These are phyloP conservation scores for Fusarium sp. DNA, from an alignment of 2,329 filamentous ascomycete species.

Conservation along the genomic window DNA sequence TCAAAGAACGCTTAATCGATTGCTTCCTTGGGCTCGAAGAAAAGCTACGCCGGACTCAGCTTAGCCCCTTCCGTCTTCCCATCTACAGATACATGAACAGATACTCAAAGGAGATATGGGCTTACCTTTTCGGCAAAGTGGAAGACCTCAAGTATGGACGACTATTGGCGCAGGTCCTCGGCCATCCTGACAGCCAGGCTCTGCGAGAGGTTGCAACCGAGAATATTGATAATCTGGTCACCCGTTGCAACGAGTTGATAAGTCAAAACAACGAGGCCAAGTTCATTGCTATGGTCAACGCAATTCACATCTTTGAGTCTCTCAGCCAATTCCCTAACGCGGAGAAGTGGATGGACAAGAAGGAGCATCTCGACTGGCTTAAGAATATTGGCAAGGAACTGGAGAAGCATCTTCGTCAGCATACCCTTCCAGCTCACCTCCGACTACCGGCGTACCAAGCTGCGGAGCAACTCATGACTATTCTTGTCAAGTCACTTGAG, in stretches of 20 bases:
- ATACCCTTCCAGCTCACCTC: slow-evolving; percentile 76
- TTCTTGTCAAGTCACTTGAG: slow-evolving; percentile 83
- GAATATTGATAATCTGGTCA: slow-evolving; percentile 78
- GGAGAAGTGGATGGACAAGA: slow-evolving; percentile 77
- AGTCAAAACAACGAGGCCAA: slow-evolving; percentile 76
- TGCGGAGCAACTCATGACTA: slow-evolving; percentile 85
- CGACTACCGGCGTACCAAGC: slow-evolving; percentile 90
- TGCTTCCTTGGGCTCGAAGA: slow-evolving; percentile 90
- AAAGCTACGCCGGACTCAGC: slow-evolving; percentile 84
- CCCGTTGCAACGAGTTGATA: slow-evolving; percentile 71
- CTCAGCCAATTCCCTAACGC: slow-evolving; percentile 74
- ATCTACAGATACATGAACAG: slow-evolving; percentile 94
- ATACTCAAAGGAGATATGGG: slow-evolving; percentile 89
- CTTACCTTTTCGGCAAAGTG: slow-evolving; percentile 80
- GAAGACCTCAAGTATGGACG: slow-evolving; percentile 89
- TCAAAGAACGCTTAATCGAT: slow-evolving; percentile 90
- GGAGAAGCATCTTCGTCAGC: slow-evolving; percentile 76
- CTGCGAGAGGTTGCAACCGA: slow-evolving; percentile 79
- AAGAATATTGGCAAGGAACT: slow-evolving; percentile 79
- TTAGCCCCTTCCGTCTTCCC: slow-evolving; percentile 90
- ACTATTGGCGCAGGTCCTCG: slow-evolving; percentile 88
- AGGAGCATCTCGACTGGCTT: slow-evolving; percentile 69
- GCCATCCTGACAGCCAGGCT: slow-evolving; percentile 77
- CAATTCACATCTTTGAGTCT: slow-evolving; percentile 85
- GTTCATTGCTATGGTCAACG: slow-evolving; percentile 80